Evolutionary conservation across 805 yeast genomes (phyloP).

Genomic region (Kodamaea jinghongensis): DNA sequence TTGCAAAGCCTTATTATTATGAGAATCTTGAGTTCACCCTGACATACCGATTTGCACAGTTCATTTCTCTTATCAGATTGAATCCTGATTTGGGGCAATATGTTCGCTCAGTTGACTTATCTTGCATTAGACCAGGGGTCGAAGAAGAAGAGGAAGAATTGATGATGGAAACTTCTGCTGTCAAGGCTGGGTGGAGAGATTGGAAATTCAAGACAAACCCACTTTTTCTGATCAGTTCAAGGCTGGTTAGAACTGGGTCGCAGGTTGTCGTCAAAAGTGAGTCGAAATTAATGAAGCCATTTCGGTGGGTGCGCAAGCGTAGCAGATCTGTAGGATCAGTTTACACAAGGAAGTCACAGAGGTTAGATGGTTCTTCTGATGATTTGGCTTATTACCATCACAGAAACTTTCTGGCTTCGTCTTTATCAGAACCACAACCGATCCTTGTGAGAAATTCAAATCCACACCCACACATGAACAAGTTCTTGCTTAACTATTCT

Average conservation of each 20-base stretch:
- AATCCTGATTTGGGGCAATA: conserved; percentile 53
- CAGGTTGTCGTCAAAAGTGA: too few relatives aligned
- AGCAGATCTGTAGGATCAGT: conserved; percentile 3
- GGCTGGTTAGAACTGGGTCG: conserved; percentile 1
- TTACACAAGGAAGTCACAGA: conserved; percentile 5
- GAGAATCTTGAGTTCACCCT: conserved; percentile 55
- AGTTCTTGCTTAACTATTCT: conserved; percentile 60
- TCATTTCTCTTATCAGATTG: conserved; percentile 63
- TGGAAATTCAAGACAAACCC: conserved; percentile 82
- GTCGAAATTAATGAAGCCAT: conserved; percentile 8
- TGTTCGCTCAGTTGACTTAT: conserved; percentile 59
- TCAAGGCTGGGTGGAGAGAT: conserved; percentile 86
- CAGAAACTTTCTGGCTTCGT: not conserved
- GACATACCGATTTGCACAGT: conserved; percentile 78
- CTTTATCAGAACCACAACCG: not conserved
- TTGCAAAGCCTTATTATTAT: conserved; percentile 57
- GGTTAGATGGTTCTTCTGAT: not conserved
- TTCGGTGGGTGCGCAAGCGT: conserved; percentile 3
- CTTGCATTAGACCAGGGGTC: conserved; percentile 40
- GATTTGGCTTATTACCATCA: not conserved
- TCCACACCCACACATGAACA: conserved; percentile 60
- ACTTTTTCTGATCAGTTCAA: conserved; percentile 34
- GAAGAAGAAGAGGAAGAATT: conserved; percentile 10
- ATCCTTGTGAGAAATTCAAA: conserved; percentile 2
- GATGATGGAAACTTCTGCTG: conserved; percentile 17